Base-by-base conservation (phyloP, 306 rosid genomes). In the Prunus kanzakura region DNA sequence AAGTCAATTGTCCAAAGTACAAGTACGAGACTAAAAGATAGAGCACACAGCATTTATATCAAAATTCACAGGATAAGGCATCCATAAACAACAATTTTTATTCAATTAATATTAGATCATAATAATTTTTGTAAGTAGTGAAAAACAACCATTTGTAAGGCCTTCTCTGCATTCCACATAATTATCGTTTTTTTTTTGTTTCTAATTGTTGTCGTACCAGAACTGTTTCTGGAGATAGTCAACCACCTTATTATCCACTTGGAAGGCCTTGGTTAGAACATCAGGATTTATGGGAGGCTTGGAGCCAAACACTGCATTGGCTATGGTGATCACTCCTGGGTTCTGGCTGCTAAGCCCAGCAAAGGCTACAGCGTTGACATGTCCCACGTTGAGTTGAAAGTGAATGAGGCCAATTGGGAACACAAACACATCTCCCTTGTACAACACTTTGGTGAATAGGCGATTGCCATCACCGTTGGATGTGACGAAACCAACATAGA, bases 201-300 rank as follows among this genome's bases (percentile, higher is more conserved):
- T 14, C 1, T 62, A 6, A 29, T 38, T 29, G 20, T 62, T 62
- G 43, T 29, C 20, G 20, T 62, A 29, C 67, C 2, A 62, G 20
- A 62, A 62, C 67, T 62, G 67, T 16, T 30, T 62, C 45, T 62
- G 67, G 19, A 29, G 67, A 62, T 27, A 29, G 8, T 62, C 43
- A 30, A 62, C 67, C 67, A 29, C 16, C 67, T 62, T 29, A 4
- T 29, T 14, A 11, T 62, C 67, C 11, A 62, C 41, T 16, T 29
- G 67, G 67, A 62, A 62, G 20, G 67, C 67, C 67, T 62, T 62
- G 67, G 67, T 14, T 15, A 62, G 20, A 62, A 62, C 67, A 62
- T 62, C 67, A 30, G 41, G 43, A 15, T 62, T 62, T 20, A 62
- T 62, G 43, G 67, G 67, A 14, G 67, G 67, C 20, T 62, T 62